Evolutionary conservation across 768 basidiomycete species (phyloP), one percentile per base, ranked within the genome.

Genomic region (Pleurotus pulmonarius): DNA sequence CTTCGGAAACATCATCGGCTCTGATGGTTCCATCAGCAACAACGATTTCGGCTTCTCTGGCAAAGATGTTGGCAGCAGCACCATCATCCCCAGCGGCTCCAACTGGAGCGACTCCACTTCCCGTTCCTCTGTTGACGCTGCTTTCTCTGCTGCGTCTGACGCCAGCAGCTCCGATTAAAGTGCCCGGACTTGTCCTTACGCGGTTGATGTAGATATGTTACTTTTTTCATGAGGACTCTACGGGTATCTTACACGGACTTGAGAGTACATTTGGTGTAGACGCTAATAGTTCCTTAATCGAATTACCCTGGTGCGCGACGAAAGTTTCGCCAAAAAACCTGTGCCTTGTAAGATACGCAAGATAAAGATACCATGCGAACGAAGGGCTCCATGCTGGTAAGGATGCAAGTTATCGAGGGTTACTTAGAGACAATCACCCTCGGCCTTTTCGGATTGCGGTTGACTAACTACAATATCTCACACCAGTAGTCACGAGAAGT

Each of bases 21-120:
- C 59, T 40, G 75, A 78, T 56, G 72, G 73, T 26, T 71, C 70
- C 18, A 61, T 77, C 64, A 73, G 63, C 63, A 64, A 60, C 41
- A 62, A 70, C 61, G 70, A 76, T 64, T 70, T 73, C 56, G 70
- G 72, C 54, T 79, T 79, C 74, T 63, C 59, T 22, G 76, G 76
- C 37, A 56, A 53, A 55, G 68, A 73, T 56, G 64, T 77, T 49
- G 77, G 79, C 25, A 60, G 58, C 49, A 68, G 72, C 58, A 73
- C 69, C 43, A 69, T 77, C 46, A 59, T 73, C 55, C 65, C 72
- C 38, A 49, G 56, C 9, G 75, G 75, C 58, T 62, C 62, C 65
- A 78, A 79, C 73, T 80, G 78, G 77, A 59, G 69, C 46, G 64
- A 69, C 29, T 41, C 45, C 39, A 48, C 18, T 46, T 68, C 65